Evolutionary conservation across 495 filamentous ascomycete species (phyloP), one percentile per base, ranked within the genome.

Genomic region (Saxispiralis lemnorum): DNA sequence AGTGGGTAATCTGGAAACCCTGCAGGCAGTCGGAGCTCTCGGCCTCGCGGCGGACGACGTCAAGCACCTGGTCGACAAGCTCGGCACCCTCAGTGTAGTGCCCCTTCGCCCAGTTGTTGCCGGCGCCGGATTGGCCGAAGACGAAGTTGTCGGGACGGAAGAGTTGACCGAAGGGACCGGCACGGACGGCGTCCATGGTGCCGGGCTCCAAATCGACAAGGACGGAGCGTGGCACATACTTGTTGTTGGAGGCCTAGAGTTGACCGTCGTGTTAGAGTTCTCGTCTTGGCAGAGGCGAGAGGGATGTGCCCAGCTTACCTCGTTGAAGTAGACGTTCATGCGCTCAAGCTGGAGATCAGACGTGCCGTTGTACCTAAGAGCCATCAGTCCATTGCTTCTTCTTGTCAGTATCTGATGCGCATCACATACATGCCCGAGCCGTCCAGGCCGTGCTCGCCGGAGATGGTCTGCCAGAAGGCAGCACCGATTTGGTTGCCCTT

Each of bases 271-370:
- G 9, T 28, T 28, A 28, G 24, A 28, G 24, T 28, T 28, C 24
- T 28, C 5, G 24, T 28, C 24, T 28, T 28, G 24, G 24, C 24
- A 9, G 24, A 28, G 9, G 24, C 24, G 24, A 28, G 24, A 28
- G 4, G 24, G 24, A 37, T 32, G 35, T 28, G 11, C 30, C 16
- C 17, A 47, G 64, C 70, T 44, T 64, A 94, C 88, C 81, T 96
- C 84, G 71, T 95, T 99, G 78, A 99, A 99, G 78, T 99, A 99
- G 65, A 99, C 89, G 70, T 87, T 99, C 88, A 99, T 94, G 60
- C 89, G 88, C 79, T 99, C 89, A 48, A 95, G 73, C 73, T 99
- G 89, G 62, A 99, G 86, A 67, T 96, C 89, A 41, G 88, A 95
- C 51, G 83, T 81, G 57, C 92, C 89, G 66, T 87, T 88, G 75